phyloP scores from a whole-genome alignment of 177 flowering plant species.

The Vitis hybrid region DNA sequence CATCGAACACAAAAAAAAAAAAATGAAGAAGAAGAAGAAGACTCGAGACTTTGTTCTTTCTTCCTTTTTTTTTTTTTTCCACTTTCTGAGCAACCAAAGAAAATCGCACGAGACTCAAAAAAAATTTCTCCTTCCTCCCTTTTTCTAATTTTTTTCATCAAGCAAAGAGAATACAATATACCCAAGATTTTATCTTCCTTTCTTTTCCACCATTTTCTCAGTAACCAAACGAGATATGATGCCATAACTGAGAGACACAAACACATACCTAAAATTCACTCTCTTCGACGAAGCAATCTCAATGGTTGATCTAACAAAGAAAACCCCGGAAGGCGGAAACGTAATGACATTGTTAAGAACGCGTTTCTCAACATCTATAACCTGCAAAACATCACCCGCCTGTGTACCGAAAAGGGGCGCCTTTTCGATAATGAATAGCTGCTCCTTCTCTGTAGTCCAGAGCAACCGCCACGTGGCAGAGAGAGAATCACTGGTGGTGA shows the following conservation, averaged over 20 bases:
- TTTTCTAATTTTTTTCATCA: too few species aligned
- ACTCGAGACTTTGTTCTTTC: too few species aligned
- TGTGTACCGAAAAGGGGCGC: conserved; percentile 68
- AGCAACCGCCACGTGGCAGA: conserved; percentile 92
- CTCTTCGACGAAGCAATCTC: conserved; percentile 73
- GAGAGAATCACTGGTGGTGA: conserved; percentile 64
- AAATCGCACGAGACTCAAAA: too few species aligned
- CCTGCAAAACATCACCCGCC: conserved; percentile 92
- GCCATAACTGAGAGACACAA: not conserved
- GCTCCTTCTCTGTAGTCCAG: conserved; percentile 99
- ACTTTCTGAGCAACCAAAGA: too few species aligned
- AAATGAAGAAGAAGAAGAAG: too few species aligned
- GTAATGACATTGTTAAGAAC: conserved; percentile 84
- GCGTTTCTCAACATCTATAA: conserved; percentile 64
- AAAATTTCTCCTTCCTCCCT: too few species aligned
- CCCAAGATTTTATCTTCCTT: too few species aligned
- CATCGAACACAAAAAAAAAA: too few species aligned
- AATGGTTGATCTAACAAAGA: conserved; percentile 77
- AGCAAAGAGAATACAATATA: too few species aligned
- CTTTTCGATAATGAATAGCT: conserved; percentile 80
- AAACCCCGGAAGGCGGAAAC: conserved; percentile 87
- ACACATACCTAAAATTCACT: conserved; percentile 75
- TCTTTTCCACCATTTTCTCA: too few species aligned
- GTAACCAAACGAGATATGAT: too few species aligned
- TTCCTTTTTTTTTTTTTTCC: too few species aligned